A percentile compares a stretch with the other conserved stretches of the same genome.
phyloP scores from a whole-genome alignment of 495 filamentous ascomycete genomes.

The Hyaloscypha hepaticicola region DNA sequence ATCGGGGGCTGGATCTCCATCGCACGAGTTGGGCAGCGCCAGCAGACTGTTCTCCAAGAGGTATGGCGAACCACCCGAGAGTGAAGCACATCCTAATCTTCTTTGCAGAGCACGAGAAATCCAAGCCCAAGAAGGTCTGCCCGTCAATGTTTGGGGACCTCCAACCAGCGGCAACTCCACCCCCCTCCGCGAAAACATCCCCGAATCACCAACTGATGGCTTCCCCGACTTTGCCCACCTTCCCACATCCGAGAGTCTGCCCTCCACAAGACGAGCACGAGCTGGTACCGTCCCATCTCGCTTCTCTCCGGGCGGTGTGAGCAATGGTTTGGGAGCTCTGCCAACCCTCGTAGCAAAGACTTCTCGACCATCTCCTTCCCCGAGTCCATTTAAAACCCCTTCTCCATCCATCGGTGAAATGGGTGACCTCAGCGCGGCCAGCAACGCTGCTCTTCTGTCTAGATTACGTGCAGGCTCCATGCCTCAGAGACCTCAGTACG shows the following conservation, averaged over 20 bases:
- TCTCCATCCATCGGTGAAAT: slow-evolving; percentile 71
- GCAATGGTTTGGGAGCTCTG: slow-evolving; percentile 54
- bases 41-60: slow-evolving; percentile 83
- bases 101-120: slow-evolving; percentile 81
- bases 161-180: slow-evolving; percentile 95
- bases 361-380: slow-evolving; percentile 84
- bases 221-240: slow-evolving; percentile 84
- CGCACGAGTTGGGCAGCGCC: slow-evolving; percentile 79
- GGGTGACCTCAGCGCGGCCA: slow-evolving; percentile 44
- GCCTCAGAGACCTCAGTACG: slow-evolving; percentile 79
- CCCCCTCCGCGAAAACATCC: slow-evolving; percentile 93
- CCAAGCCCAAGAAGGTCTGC: slow-evolving; percentile 86
- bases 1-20: slow-evolving; percentile 93
- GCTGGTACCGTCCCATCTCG: slow-evolving; percentile 96
- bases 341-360: slow-evolving; percentile 74
- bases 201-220: slow-evolving; percentile 94
- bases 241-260: slow-evolving; percentile 57
- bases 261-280: slow-evolving; percentile 65
- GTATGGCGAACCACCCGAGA: slow-evolving; percentile 49
- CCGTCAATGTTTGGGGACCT: slow-evolving; percentile 87
- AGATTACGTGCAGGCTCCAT: slow-evolving; percentile 92
- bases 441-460: slow-evolving; percentile 73
- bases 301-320: slow-evolving; percentile 70
- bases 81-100: slow-evolving; percentile 23
- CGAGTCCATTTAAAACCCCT: slow-evolving; percentile 83